A percentile compares a stretch with the other conserved stretches of the same genome.
phyloP scores from a whole-genome alignment of 108 stramenopile genomes.

The Seminavis robusta region DNA sequence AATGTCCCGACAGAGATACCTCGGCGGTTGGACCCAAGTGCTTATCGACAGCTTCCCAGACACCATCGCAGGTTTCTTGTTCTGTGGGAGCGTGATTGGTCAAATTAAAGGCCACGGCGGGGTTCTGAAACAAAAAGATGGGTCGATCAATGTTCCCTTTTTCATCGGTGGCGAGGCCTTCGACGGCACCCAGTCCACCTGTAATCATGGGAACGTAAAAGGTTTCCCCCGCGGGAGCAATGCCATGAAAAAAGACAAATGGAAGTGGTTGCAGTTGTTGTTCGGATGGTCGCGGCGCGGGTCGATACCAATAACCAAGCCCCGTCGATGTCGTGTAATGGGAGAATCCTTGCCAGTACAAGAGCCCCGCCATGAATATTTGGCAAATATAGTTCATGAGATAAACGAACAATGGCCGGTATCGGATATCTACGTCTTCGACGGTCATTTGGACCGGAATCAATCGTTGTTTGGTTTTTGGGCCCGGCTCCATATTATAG shows the following conservation, averaged over 20 bases:
- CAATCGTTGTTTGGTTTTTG: not conserved
- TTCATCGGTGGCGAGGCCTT: constrained; percentile 24
- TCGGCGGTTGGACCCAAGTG: constrained; percentile 33
- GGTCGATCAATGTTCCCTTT: too few species aligned
- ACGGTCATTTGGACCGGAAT: constrained; percentile 50
- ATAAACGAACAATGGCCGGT: constrained; percentile 76
- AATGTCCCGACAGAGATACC: constrained; percentile 69
- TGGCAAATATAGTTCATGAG: constrained; percentile 28
- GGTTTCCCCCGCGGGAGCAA: constrained; percentile 70
- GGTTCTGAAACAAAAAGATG: constrained; percentile 70
- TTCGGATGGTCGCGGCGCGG: constrained; percentile 10
- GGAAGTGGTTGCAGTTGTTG: constrained; percentile 29
- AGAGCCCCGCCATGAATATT: constrained; percentile 21
- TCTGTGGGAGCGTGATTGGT: constrained; percentile 44
- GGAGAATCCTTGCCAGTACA: constrained; percentile 50
- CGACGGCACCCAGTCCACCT: constrained; percentile 28
- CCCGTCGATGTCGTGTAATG: constrained; percentile 29
- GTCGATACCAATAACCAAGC: constrained; percentile 64
- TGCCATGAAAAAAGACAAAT: constrained; percentile 86
- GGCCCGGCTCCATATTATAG: not conserved
- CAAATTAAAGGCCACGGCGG: constrained; percentile 45
- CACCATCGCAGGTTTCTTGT: constrained; percentile 57
- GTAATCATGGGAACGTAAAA: constrained; percentile 72
- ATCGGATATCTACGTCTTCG: constrained; percentile 53
- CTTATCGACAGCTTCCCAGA: constrained; percentile 44